phyloP scores from a whole-genome alignment of 192 early-diverging fungal species.

The Piromyces sp. region DNA sequence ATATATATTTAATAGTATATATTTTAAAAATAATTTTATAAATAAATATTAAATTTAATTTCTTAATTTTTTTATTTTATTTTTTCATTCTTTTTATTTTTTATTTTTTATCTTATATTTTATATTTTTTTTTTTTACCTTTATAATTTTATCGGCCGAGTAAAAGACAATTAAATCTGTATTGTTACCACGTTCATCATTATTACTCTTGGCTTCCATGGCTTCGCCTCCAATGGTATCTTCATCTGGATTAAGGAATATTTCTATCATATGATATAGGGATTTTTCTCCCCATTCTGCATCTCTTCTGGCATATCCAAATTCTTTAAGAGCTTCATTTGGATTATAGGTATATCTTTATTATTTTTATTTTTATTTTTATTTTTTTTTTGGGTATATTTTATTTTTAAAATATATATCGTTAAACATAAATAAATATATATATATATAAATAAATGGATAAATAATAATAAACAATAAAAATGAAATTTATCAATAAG shows the following conservation, averaged over 20 bases:
- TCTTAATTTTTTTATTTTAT: too few species aligned
- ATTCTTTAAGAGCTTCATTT: slow-evolving; percentile 29
- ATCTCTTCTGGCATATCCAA: slow-evolving; percentile 22
- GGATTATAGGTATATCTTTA: slow-evolving; percentile 21
- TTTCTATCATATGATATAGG: slow-evolving; percentile 28
- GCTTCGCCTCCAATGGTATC: slow-evolving; percentile 33
- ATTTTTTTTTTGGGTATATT: too few species aligned
- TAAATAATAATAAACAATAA: too few species aligned
- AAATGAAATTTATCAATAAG: too few species aligned
- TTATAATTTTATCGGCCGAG: slow-evolving; percentile 32
- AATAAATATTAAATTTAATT: too few species aligned
- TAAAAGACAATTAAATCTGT: slow-evolving; percentile 24
- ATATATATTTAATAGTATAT: too few species aligned
- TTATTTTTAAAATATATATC: too few species aligned
- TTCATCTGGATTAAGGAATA: slow-evolving; percentile 37
- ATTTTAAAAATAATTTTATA: too few species aligned
- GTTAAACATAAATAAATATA: too few species aligned
- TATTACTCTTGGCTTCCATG: slow-evolving; percentile 9
- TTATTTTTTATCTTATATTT: not conserved
- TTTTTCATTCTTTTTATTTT: not conserved
- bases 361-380: not conserved
- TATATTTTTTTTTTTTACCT: slow-evolving; percentile 9
- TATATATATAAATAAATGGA: too few species aligned
- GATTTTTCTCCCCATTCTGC: slow-evolving; percentile 21
- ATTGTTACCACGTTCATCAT: slow-evolving; percentile 8